A percentile compares a stretch with the other conserved stretches of the same genome.
phyloP scores from a whole-genome alignment of 257 asterid genomes.

The Solanum boliviense region DNA sequence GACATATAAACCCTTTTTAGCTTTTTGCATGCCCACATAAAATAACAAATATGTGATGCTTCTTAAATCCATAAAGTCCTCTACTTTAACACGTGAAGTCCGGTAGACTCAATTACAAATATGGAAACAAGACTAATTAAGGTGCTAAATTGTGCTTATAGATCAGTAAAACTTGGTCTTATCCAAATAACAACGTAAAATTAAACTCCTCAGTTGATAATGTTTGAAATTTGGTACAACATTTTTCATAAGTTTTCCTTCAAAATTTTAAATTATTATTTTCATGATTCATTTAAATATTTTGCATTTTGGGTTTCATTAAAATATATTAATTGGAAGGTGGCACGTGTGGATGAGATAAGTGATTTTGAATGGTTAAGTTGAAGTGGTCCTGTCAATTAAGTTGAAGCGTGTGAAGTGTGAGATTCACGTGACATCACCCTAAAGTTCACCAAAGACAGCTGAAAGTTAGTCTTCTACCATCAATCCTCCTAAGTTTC shows the following conservation, averaged over 20 bases:
- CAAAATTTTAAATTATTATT: background rate
- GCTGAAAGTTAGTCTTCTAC: slow-evolving; percentile 45
- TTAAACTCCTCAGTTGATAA: background rate
- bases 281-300: background rate
- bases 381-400: slow-evolving; percentile 3
- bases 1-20: background rate
- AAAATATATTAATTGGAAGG: background rate
- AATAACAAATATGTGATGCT: background rate
- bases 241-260: background rate
- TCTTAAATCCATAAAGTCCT: background rate
- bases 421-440: slow-evolving; percentile 71
- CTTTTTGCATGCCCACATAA: background rate
- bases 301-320: background rate
- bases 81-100: background rate
- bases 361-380: slow-evolving; percentile 7
- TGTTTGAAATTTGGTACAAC: background rate
- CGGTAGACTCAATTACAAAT: background rate
- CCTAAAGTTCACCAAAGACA: slow-evolving; percentile 26
- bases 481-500: slow-evolving; percentile 15
- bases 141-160: background rate
- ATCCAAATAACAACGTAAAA: background rate
- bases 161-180: background rate
- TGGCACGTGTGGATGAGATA: slow-evolving; percentile 30
- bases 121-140: background rate
- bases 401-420: slow-evolving; percentile 39